Base-by-base conservation (phyloP, 345 rosid genomes). In the Combretum micranthum region DNA sequence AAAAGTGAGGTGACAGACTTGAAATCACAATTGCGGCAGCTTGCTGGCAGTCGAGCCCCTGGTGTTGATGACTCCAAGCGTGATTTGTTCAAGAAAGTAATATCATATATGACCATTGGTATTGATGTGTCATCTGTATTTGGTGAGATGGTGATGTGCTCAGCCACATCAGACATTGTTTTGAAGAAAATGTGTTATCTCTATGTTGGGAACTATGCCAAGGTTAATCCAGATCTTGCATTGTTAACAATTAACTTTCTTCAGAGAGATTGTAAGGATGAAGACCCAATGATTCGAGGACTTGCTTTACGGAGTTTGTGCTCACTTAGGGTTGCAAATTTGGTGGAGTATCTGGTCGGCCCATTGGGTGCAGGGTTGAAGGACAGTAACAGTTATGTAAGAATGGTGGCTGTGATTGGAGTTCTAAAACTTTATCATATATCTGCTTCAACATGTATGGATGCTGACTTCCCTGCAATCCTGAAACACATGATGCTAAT, bases 71-170 rank as follows among this genome's bases (percentile, higher is more conserved):
- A 93, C 77, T 89, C 97, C 7, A 93, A 93, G 72, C 88, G 94
- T 0, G 99, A 93, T 52, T 85, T 93, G 59, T 93, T 67, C 80
- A 93, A 93, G 83, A 93, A 89, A 68, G 99, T 85, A 43, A 93
- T 93, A 49, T 87, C 99, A 2, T 79, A 82, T 71, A 93, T 89
- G 97, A 93, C 96, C 4, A 80, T 93, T 15, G 96, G 99, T 50
- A 82, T 93, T 46, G 99, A 93, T 23, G 99, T 93, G 66, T 82
- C 99, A 4, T 74, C 97, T 14, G 77, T 93, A 15, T 93, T 93
- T 22, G 94, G 99, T 11, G 99, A 93, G 81, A 93, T 93, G 97
- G 97, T 93, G 45, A 93, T 93, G 99, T 93, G 99, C 72, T 93
- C 96, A 0, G 97, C 94, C 5, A 89, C 99, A 25, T 82, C 97